Evolutionary conservation across 169 alveolate genomes (phyloP).

Genomic region (Toxoplasma gondii): DNA sequence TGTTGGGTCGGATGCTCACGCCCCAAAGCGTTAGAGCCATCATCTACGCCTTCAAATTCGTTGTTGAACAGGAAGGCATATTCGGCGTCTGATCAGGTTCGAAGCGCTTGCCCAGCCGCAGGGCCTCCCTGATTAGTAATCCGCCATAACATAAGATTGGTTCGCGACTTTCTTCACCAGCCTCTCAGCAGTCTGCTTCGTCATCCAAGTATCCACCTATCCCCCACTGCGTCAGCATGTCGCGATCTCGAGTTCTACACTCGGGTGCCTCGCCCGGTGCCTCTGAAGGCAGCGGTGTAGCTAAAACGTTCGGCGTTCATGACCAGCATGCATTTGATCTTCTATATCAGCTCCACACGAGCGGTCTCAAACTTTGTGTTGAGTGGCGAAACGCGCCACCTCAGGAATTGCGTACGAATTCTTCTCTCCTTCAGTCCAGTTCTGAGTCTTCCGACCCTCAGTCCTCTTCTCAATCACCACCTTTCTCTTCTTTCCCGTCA

Average conservation of each 20-base stretch:
- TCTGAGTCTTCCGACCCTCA: not conserved
- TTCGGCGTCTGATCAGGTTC: too few species aligned
- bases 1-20: too few species aligned
- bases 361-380: not conserved
- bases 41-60: too few species aligned
- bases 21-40: too few species aligned
- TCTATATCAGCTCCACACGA: constrained; percentile 12
- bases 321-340: not conserved
- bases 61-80: too few species aligned
- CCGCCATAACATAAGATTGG: too few species aligned
- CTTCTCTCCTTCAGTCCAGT: not conserved
- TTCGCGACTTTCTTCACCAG: too few species aligned
- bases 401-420: not conserved
- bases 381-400: not conserved
- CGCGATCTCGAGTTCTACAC: not conserved
- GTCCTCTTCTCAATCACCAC: not conserved
- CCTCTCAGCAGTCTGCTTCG: too few species aligned
- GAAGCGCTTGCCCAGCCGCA: too few species aligned
- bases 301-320: not conserved
- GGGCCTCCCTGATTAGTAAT: too few species aligned
- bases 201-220: too few species aligned
- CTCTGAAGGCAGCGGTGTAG: not conserved
- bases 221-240: not conserved
- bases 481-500: not conserved
- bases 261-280: not conserved